Base-by-base conservation (phyloP, 768 basidiomycete species). In the Boletus reticulatus region DNA sequence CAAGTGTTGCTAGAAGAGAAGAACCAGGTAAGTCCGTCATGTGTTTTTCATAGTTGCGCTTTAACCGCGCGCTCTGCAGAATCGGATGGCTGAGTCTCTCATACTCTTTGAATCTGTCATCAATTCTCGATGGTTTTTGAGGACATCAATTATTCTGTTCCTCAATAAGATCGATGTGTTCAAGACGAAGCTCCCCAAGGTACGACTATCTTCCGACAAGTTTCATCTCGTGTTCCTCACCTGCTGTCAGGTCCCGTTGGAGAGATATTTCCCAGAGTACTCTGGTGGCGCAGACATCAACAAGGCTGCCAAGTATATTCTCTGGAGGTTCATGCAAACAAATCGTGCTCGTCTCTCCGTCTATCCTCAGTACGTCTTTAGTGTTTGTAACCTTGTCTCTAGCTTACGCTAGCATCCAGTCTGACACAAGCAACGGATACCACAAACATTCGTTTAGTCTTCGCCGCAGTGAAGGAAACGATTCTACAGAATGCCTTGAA, bases 281-380 rank as follows among this genome's bases (percentile, higher is more conserved):
- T 89, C 89, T 1, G 92, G 92, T 32, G 92, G 92, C 5, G 72
- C 85, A 4, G 91, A 95, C 64, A 90, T 95, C 70, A 94, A 93
- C 75, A 95, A 95, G 71, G 93, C 92, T 2, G 92, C 94, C 0
- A 94, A 94, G 63, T 96, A 92, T 60, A 94, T 98, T 50, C 76
- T 98, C 37, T 97, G 93, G 94, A 77, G 89, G 64, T 98, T 96
- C 64, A 94, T 94, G 80, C 92, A 96, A 71, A 87, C 89, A 52
- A 96, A 95, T 62, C 75, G 89, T 20, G 90, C 90, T 51, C 72
- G 86, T 49, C 72, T 95, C 61, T 92, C 87, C 54, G 89, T 97
- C 19, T 97, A 95, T 71, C 94, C 94, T 4, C 94, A 97, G 90
- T 90, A 59, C 36, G 88, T 80, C 13, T 36, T 22, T 29, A 36